Evolutionary conservation across 2,329 filamentous ascomycete genomes (phyloP).

Genomic region (Stemphylium lycopersici): DNA sequence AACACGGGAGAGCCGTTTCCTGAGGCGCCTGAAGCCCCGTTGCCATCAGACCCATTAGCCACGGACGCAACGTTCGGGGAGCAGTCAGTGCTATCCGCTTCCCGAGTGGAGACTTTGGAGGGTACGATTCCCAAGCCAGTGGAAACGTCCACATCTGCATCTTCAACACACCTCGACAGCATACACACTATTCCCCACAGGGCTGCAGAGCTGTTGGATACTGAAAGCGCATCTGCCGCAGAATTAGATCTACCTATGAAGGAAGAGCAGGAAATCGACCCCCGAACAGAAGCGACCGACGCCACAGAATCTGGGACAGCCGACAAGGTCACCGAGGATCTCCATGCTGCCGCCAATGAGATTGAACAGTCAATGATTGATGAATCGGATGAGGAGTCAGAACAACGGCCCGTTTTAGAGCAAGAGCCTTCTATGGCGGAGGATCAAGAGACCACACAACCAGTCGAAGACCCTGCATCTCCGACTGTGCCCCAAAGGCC

Average conservation of each 20-base stretch:
- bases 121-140: constrained; percentile 22
- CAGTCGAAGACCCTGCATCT: constrained; percentile 4
- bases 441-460: constrained; percentile 1
- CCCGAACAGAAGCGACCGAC: constrained; percentile 3
- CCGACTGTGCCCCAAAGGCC: neutral
- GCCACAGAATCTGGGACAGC: constrained; percentile 3
- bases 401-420: constrained; percentile 7
- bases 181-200: constrained; percentile 10
- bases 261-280: constrained; percentile 4
- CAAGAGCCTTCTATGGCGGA: constrained; percentile 1
- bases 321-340: constrained; percentile 4
- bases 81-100: constrained; percentile 15
- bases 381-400: constrained; percentile 10
- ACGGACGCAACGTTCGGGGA: constrained; percentile 13
- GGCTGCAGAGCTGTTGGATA: constrained; percentile 2
- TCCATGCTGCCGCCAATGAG: neutral
- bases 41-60: constrained; percentile 26
- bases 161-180: constrained; percentile 15
- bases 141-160: constrained; percentile 27
- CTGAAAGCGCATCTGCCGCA: constrained; percentile 7
- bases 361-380: constrained; percentile 5
- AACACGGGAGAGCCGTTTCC: constrained; percentile 29
- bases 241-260: constrained; percentile 11
- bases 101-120: constrained; percentile 17
- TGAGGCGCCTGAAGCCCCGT: constrained; percentile 22